Percentiles rank a stretch among this genome's conserved stretches.
Evolutionary conservation across 257 asterid genomes (phyloP).

Genomic region (Solanum dulcamara): DNA sequence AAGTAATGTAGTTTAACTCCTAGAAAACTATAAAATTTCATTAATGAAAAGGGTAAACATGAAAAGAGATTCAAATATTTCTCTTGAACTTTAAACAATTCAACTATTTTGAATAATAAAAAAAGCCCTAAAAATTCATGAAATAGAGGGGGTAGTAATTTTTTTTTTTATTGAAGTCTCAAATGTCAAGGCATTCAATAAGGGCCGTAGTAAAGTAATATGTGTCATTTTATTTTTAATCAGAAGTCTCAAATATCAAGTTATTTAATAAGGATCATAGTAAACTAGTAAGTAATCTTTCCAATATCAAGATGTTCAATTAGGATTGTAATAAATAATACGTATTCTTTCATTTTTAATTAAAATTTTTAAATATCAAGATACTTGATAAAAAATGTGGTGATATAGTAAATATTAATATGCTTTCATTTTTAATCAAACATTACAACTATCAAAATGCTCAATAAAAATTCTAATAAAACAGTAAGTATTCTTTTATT

Average conservation of each 20-base stretch:
- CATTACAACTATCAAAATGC: background rate
- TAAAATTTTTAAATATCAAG: background rate
- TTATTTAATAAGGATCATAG: background rate
- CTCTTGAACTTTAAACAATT: too few relatives aligned
- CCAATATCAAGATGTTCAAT: background rate
- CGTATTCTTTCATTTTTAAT: background rate
- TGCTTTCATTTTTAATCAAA: background rate
- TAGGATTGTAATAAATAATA: background rate
- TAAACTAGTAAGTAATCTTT: too few relatives aligned
- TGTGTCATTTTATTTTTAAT: background rate
- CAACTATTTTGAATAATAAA: too few relatives aligned
- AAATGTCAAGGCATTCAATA: too few relatives aligned
- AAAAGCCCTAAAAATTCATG: too few relatives aligned
- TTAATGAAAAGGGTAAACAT: too few relatives aligned
- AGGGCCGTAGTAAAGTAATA: too few relatives aligned
- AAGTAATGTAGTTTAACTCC: too few relatives aligned
- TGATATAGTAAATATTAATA: background rate
- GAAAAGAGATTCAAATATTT: too few relatives aligned
- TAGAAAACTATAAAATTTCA: too few relatives aligned
- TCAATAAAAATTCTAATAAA: background rate
- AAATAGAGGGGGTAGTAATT: too few relatives aligned
- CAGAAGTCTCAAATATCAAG: accelerated
- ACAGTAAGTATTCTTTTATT: background rate
- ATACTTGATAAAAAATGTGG: background rate
- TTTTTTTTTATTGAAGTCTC: too few relatives aligned